Evolutionary conservation across 306 rosid genomes (phyloP).

Genomic region (Fragaria iinumae): DNA sequence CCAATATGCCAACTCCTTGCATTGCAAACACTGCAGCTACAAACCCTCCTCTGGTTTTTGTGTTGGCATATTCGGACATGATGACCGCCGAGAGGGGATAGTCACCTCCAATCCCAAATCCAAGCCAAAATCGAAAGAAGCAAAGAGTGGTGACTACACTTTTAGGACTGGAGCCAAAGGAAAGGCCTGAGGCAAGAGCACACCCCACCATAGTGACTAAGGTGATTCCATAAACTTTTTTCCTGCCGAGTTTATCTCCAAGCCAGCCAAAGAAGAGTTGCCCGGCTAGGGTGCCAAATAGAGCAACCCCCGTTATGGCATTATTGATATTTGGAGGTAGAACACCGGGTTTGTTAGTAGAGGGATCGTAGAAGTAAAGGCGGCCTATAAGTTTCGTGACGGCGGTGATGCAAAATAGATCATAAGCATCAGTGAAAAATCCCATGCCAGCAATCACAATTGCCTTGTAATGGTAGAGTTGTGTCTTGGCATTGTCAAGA

Average conservation of each 20-base stretch:
- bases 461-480: constrained; percentile 48
- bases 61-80: constrained; percentile 22
- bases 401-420: constrained; percentile 59
- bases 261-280: constrained; percentile 74
- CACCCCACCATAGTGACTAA: constrained; percentile 56
- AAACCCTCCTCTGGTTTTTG: constrained; percentile 12
- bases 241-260: constrained; percentile 57
- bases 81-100: constrained; percentile 31
- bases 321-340: constrained; percentile 45
- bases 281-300: constrained; percentile 50
- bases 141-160: constrained; percentile 44
- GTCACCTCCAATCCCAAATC: constrained; percentile 62
- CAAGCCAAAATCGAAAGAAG: constrained; percentile 57
- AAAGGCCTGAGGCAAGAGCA: constrained; percentile 54
- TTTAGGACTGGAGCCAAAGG: constrained; percentile 49
- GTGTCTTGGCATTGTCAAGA: constrained; percentile 64
- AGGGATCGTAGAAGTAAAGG: constrained; percentile 46
- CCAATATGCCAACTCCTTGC: constrained; percentile 25
- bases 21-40: constrained; percentile 18
- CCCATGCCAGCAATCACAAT: constrained; percentile 66
- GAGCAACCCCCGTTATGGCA: constrained; percentile 52
- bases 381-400: constrained; percentile 53
- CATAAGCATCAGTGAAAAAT: constrained; percentile 63
- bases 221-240: constrained; percentile 55
- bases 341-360: constrained; percentile 26